Conservation (phyloP, 768 basidiomycete species). For the Daedaleopsis nitida region DNA sequence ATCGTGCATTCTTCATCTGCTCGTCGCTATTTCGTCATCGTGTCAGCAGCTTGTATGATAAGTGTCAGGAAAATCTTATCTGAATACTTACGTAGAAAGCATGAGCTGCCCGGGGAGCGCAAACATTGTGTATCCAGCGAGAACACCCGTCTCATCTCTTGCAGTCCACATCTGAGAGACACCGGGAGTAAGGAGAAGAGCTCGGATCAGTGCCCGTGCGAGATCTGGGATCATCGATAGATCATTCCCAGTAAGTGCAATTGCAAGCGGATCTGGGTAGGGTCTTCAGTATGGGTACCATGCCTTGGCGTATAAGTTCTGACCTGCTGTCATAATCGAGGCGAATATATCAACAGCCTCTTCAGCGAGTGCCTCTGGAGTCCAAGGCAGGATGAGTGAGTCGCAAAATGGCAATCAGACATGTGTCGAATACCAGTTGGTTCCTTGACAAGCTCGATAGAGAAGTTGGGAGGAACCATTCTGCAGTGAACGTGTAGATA, state of each 20-base stretch:
- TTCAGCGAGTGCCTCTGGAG: neutral
- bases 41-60: no score
- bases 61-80: slow-evolving; percentile 1
- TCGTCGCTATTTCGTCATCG: neutral
- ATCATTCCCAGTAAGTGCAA: slow-evolving; percentile 8
- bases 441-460: neutral
- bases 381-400: neutral
- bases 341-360: neutral
- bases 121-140: slow-evolving; percentile 12
- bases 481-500: no score
- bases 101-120: slow-evolving; percentile 3
- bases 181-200: slow-evolving; percentile 3
- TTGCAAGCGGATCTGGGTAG: slow-evolving; percentile 1
- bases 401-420: neutral
- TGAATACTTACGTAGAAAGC: slow-evolving; percentile 7
- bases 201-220: neutral
- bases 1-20: neutral
- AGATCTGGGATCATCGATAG: neutral
- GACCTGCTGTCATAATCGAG: neutral
- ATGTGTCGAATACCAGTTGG: neutral
- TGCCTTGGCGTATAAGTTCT: neutral
- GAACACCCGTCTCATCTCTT: neutral
- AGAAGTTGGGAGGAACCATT: neutral
- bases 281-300: no score
- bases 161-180: slow-evolving; percentile 16